A percentile compares a stretch with the other conserved stretches of the same genome.
phyloP scores from a whole-genome alignment of 2,329 filamentous ascomycete genomes.

The Bipolaris gigantea region DNA sequence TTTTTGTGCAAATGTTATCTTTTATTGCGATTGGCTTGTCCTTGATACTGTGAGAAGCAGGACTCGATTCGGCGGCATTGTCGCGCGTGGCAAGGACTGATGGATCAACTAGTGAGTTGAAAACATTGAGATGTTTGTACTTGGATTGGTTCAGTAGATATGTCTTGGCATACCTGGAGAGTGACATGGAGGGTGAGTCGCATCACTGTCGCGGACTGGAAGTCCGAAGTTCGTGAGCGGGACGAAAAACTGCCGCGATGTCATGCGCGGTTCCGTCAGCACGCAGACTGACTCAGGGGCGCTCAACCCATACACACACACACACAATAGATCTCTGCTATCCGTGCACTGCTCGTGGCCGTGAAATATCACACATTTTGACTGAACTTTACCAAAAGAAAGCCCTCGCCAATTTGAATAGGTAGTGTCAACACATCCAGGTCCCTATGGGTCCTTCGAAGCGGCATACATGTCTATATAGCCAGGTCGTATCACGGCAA shows the following conservation, averaged over 20 bases:
- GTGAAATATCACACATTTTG: no score
- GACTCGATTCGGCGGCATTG: constrained; percentile 18
- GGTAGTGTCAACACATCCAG: background rate
- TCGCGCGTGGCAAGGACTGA: constrained; percentile 28
- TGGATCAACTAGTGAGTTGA: constrained; percentile 33
- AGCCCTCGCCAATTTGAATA: no score
- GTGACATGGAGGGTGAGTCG: constrained; percentile 42
- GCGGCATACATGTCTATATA: background rate
- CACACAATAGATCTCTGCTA: background rate
- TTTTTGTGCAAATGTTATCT: constrained; percentile 55
- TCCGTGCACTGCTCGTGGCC: no score
- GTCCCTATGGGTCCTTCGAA: background rate
- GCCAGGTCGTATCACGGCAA: background rate
- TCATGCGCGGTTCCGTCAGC: constrained; percentile 11
- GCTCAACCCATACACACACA: background rate
- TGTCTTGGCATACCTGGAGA: constrained; percentile 41
- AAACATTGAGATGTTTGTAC: constrained; percentile 44
- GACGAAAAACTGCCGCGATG: constrained; percentile 16
- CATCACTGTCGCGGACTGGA: constrained; percentile 20
- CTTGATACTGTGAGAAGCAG: background rate
- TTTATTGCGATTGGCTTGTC: constrained; percentile 47
- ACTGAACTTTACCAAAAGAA: no score
- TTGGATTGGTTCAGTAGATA: constrained; percentile 41
- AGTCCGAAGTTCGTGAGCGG: constrained; percentile 7
- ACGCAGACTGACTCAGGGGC: constrained; percentile 3